Percentiles rank a stretch among this genome's conserved stretches.
Evolutionary conservation across 2,329 filamentous ascomycete genomes (phyloP).

Genomic region (Alternaria conjuncta): DNA sequence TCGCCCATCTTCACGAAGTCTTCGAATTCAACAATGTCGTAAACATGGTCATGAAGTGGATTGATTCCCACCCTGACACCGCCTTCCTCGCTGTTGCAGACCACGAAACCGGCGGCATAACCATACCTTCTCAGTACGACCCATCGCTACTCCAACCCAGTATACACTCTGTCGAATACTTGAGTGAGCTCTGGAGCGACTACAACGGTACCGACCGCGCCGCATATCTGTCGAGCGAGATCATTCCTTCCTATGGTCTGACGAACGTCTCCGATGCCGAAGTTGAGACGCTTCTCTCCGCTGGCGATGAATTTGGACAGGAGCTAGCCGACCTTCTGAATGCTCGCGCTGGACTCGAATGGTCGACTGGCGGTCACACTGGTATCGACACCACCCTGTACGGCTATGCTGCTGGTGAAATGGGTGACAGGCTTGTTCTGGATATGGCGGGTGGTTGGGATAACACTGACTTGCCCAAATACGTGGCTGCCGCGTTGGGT

Average conservation of each 20-base stretch:
- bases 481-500: slow-evolving; percentile 24
- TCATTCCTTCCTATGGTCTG: slow-evolving; percentile 43
- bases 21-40: slow-evolving; percentile 52
- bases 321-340: slow-evolving; percentile 39
- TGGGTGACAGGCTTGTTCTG: slow-evolving; percentile 18
- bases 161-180: slow-evolving; percentile 41
- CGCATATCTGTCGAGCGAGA: slow-evolving; percentile 29
- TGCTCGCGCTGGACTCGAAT: slow-evolving; percentile 38
- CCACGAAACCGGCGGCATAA: slow-evolving; percentile 52
- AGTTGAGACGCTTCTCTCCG: slow-evolving; percentile 33
- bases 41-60: slow-evolving; percentile 48
- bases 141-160: slow-evolving; percentile 40
- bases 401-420: slow-evolving; percentile 39
- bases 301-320: slow-evolving; percentile 28
- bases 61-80: slow-evolving; percentile 50
- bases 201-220: slow-evolving; percentile 43
- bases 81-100: slow-evolving; percentile 51
- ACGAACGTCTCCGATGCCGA: slow-evolving; percentile 28
- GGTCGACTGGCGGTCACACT: slow-evolving; percentile 49
- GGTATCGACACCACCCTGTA: slow-evolving; percentile 48
- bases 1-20: slow-evolving; percentile 45
- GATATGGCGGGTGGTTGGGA: slow-evolving; percentile 35
- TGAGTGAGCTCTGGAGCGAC: slow-evolving; percentile 31
- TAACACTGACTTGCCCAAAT: slow-evolving; percentile 28
- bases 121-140: slow-evolving; percentile 46